Evolutionary conservation across 306 rosid species (phyloP).

Genomic region (Vicia faba): DNA sequence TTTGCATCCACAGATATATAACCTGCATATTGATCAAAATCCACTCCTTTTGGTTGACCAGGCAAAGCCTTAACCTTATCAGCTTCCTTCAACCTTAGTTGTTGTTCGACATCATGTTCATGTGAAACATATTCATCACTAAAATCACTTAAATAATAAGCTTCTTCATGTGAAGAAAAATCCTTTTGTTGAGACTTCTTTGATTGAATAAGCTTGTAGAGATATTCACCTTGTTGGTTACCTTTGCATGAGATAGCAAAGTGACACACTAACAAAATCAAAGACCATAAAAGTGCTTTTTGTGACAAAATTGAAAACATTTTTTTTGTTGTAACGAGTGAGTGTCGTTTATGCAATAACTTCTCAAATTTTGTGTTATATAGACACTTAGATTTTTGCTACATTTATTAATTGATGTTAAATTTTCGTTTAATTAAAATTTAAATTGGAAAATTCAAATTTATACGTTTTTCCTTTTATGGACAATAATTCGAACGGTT

Average conservation of each 20-base stretch:
- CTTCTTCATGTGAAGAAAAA: background rate
- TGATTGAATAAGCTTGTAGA: slow-evolving; percentile 35
- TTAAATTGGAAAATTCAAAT: background rate
- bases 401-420: background rate
- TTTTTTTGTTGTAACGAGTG: background rate
- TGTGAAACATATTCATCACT: background rate
- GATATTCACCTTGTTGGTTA: slow-evolving; percentile 37
- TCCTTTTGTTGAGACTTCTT: slow-evolving; percentile 4
- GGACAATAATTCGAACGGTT: background rate
- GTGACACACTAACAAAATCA: slow-evolving; percentile 25
- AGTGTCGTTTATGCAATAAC: background rate
- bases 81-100: slow-evolving; percentile 19
- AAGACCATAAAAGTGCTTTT: background rate
- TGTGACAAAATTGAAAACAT: slow-evolving; percentile 21
- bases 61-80: slow-evolving; percentile 44
- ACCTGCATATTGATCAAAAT: slow-evolving; percentile 47
- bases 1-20: slow-evolving; percentile 40
- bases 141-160: slow-evolving; percentile 1
- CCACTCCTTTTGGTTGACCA: slow-evolving; percentile 41
- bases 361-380: background rate
- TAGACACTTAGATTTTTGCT: background rate
- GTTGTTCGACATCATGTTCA: slow-evolving; percentile 15
- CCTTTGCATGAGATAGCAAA: slow-evolving; percentile 33
- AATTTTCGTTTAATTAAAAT: background rate
- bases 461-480: background rate